Evolutionary conservation across 768 basidiomycete species (phyloP).

Genomic region (Mycena crocata): DNA sequence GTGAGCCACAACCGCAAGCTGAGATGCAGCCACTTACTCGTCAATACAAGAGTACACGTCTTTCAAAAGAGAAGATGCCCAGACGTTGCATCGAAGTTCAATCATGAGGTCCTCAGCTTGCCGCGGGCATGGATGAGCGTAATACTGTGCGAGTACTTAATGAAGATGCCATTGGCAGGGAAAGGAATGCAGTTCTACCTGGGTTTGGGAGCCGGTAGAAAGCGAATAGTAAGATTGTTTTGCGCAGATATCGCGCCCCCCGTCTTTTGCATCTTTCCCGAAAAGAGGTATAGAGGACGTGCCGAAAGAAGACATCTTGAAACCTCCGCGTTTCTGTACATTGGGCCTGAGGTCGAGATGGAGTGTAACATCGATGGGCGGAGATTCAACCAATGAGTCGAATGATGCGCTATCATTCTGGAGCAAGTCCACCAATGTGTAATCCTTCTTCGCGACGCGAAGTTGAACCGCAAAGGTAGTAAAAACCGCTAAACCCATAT

Average conservation of each 20-base stretch:
- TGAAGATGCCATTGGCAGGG: background rate
- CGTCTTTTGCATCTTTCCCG: background rate
- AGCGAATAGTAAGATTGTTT: background rate
- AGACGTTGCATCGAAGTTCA: background rate
- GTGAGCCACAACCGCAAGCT: background rate
- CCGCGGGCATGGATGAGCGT: background rate
- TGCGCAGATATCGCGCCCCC: background rate
- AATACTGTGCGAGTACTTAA: background rate
- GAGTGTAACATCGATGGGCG: background rate
- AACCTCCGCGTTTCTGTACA: conserved; percentile 6
- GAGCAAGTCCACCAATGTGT: background rate
- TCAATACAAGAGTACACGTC: background rate
- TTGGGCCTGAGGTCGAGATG: background rate
- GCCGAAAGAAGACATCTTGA: background rate
- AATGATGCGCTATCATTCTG: background rate
- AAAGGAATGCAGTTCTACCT: background rate
- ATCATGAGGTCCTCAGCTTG: background rate
- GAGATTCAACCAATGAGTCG: background rate
- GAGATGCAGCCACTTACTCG: background rate
- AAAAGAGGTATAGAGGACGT: background rate
- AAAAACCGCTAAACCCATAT: too few species aligned
- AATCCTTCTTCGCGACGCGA: too few species aligned
- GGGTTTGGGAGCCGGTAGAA: background rate
- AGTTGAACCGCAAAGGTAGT: too few species aligned
- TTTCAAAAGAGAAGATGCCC: background rate